Conservation (phyloP, 768 basidiomycete genomes). For the Mycena crocata region DNA sequence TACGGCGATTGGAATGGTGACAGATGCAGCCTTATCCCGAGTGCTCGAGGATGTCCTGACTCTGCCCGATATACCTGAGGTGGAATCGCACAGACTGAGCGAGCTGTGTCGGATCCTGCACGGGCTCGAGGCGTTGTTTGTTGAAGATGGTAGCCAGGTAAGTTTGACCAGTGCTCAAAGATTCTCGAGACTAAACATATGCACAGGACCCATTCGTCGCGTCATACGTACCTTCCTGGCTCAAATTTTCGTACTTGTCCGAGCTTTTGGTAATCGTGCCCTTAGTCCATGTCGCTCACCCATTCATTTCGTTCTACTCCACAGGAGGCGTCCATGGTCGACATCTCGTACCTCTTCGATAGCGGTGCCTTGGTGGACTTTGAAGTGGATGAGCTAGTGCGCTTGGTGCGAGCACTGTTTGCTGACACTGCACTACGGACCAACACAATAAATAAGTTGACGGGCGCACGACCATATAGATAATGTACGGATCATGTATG, state of each 20-base stretch:
- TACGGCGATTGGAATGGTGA: conserved; percentile 74
- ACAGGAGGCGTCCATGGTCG: conserved; percentile 92
- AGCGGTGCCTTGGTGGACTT: conserved; percentile 93
- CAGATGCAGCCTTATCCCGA: conserved; percentile 73
- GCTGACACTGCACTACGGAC: conserved; percentile 87
- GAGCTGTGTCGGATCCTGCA: conserved; percentile 86
- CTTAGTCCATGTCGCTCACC: not conserved
- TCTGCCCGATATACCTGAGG: conserved; percentile 87
- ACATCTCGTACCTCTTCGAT: conserved; percentile 92
- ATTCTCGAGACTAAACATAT: conserved; percentile 1
- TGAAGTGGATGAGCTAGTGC: conserved; percentile 82
- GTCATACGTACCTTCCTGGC: conserved; percentile 91
- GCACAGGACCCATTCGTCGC: conserved; percentile 80
- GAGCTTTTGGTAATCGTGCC: conserved; percentile 86
- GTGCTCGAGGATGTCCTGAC: conserved; percentile 81
- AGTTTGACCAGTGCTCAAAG: conserved; percentile 30
- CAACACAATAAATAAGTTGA: conserved; percentile 81
- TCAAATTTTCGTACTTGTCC: conserved; percentile 94
- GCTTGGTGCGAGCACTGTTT: conserved; percentile 88
- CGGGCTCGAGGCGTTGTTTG: conserved; percentile 84
- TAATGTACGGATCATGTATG: conserved; percentile 26
- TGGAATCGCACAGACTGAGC: conserved; percentile 85
- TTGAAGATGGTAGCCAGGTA: conserved; percentile 72
- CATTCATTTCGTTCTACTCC: conserved; percentile 23
- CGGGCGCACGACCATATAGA: conserved; percentile 41